phyloP scores from a whole-genome alignment of 2,329 filamentous ascomycete species.

The Gliomastix tumulicola region DNA sequence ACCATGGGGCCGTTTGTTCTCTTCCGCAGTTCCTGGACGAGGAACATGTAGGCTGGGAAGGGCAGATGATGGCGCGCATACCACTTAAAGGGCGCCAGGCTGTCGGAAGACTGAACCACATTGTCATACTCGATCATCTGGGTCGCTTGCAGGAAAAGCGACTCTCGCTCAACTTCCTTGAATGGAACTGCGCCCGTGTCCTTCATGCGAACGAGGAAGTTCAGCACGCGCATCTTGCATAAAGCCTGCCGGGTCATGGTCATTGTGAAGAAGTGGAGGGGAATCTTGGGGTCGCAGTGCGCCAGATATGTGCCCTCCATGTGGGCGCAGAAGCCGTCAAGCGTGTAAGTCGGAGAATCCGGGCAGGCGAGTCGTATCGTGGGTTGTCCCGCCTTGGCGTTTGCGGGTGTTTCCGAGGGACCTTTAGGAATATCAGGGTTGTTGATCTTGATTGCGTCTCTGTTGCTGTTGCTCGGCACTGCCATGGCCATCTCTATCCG shows the following conservation, averaged over 20 bases:
- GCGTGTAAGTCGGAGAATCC: constrained; percentile 37
- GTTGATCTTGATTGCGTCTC: constrained; percentile 22
- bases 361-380: constrained; percentile 41
- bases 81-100: constrained; percentile 47
- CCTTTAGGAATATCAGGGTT: constrained; percentile 15
- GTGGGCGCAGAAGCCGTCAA: constrained; percentile 46
- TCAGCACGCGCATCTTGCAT: constrained; percentile 49
- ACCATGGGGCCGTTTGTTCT: constrained; percentile 47
- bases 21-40: constrained; percentile 46
- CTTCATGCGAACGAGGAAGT: constrained; percentile 43
- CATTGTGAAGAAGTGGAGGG: constrained; percentile 51
- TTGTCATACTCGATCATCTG: constrained; percentile 55
- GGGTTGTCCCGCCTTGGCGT: constrained; percentile 13
- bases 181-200: constrained; percentile 28
- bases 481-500: constrained; percentile 51
- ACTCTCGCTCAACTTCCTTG: constrained; percentile 40
- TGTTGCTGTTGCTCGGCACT: constrained; percentile 37
- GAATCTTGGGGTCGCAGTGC: constrained; percentile 50
- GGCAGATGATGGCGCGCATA: constrained; percentile 54
- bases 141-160: constrained; percentile 46
- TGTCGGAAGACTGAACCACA: constrained; percentile 42
- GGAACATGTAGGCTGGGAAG: constrained; percentile 54
- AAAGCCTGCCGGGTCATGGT: constrained; percentile 49
- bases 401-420: constrained; percentile 10
- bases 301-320: constrained; percentile 50